Evolutionary conservation across 208 protist genomes (phyloP), one percentile per base, ranked within the genome.

Genomic region (Acanthamoeba triangularis): DNA sequence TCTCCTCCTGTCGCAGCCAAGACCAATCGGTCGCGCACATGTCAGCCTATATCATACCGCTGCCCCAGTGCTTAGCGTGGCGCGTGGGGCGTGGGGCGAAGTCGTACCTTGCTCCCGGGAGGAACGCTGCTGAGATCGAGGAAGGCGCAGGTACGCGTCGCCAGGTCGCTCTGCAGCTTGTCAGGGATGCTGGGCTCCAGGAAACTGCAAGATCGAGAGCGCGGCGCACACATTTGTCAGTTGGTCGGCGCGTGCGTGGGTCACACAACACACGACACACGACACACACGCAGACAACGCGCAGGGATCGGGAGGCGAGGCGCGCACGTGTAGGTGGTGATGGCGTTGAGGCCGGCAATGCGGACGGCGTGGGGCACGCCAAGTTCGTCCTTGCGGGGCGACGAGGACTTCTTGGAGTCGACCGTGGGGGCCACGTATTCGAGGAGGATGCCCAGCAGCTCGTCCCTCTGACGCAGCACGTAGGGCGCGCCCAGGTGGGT

Each of bases 391-490:
- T 78, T 95, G 54, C 37, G 41, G 16, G 49, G 49, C 23, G 78
- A 44, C 7, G 78, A 78, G 14, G 91, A 85, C 41, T 47, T 47
- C 35, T 95, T 95, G n/a, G 69, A 30, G 54, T 72, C 76, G 33
- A 23, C 47, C 23, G 47, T 76, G 3, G 76, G 20, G 14, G 84
- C 69, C 93, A 97, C 95, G 54, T 94, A 97, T 0, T 16, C 47
- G 28, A 96, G 69, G n/a, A 97, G 23, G 10, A 80, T 28, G 37
- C 63, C 67, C 28, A 97, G 47, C 2, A 97, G 35, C 7, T 97
- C 95, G 52, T 96, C 84, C 59, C 97, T 78, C 76, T 95, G 84
- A 59, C 95, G 94, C 13, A 97, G 84, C 18, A 94, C 28, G 59
- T 78, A 96, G 23, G 63, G 56, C 10, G 49, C 61, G 33, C 33